These are phyloP conservation scores for Botrytis hyacinthi DNA, from an alignment of 2,329 filamentous ascomycete genomes.

Conservation along the genomic window DNA sequence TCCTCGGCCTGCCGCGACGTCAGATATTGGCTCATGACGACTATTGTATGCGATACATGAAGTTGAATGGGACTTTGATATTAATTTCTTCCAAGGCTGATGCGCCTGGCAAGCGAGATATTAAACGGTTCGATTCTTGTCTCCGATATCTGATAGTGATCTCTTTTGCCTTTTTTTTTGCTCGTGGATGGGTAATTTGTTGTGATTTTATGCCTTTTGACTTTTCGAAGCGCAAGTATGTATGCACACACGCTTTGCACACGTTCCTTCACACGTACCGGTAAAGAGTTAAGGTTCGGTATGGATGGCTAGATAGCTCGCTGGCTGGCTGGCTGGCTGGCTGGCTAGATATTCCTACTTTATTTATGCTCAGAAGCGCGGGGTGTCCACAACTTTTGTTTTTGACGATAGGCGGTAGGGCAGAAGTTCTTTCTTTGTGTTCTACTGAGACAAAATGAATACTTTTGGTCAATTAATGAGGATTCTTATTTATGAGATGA, in stretches of 20 bases:
- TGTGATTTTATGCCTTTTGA: constrained; percentile 18
- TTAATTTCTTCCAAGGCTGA: constrained; percentile 24
- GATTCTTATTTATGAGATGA: background rate
- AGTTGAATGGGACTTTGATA: constrained; percentile 9
- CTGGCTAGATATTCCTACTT: background rate
- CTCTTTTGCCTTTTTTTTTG: background rate
- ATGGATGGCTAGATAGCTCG: background rate
- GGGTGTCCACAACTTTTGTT: constrained; percentile 18
- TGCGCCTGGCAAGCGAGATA: constrained; percentile 27
- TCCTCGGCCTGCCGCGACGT: constrained; percentile 82
- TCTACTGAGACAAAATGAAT: background rate
- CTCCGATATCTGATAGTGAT: constrained; percentile 8
- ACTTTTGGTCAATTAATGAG: background rate
- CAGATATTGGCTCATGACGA: constrained; percentile 70
- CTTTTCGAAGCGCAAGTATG: constrained; percentile 14
- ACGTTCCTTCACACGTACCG: constrained; percentile 5
- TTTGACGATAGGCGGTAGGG: constrained; percentile 3
- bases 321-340: background rate
- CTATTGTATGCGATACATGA: constrained; percentile 22
- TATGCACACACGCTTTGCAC: constrained; percentile 20
- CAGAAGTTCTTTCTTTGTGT: constrained; percentile 1
- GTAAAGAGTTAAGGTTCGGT: background rate
- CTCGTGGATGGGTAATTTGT: constrained; percentile 1
- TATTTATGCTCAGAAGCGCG: constrained; percentile 19
- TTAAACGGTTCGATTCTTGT: constrained; percentile 10